phyloP scores from a whole-genome alignment of 1,284 basidiomycete genomes.

The Cryptococcus neoformans region DNA sequence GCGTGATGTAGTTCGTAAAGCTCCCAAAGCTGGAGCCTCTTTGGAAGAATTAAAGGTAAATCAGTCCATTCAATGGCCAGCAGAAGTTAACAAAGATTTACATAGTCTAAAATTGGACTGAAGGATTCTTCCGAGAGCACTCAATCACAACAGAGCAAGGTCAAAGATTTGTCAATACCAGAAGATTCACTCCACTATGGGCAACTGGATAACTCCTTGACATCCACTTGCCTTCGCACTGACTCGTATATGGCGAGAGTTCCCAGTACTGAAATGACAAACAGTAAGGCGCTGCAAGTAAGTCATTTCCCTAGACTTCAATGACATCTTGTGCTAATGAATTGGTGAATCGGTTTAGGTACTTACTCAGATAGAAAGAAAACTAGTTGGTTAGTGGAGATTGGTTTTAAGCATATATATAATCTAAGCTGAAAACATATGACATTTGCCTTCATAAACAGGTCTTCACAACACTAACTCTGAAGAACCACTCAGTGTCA shows the following conservation, averaged over 20 bases:
- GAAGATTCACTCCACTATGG: not conserved
- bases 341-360: slow-evolving; percentile 15
- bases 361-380: slow-evolving; percentile 39
- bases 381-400: slow-evolving; percentile 28
- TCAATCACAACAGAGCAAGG: no score
- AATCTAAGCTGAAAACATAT: not conserved
- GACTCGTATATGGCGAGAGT: slow-evolving; percentile 40
- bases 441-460: no score
- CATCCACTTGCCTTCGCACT: slow-evolving; percentile 18
- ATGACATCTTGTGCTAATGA: not conserved
- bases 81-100: no score
- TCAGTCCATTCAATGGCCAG: no score
- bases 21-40: no score
- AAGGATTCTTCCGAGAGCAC: no score
- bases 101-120: no score
- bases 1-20: no score
- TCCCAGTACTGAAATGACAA: slow-evolving; percentile 31
- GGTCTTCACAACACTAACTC: slow-evolving; percentile 7
- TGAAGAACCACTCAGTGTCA: slow-evolving; percentile 51
- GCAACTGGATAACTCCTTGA: slow-evolving; percentile 20
- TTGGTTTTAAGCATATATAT: not conserved
- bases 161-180: not conserved
- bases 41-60: no score
- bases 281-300: slow-evolving; percentile 34
- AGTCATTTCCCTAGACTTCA: not conserved